A percentile compares a stretch with the other conserved stretches of the same genome.
phyloP scores from a whole-genome alignment of 2,329 filamentous ascomycete genomes.

The Cladophialophora immunda region DNA sequence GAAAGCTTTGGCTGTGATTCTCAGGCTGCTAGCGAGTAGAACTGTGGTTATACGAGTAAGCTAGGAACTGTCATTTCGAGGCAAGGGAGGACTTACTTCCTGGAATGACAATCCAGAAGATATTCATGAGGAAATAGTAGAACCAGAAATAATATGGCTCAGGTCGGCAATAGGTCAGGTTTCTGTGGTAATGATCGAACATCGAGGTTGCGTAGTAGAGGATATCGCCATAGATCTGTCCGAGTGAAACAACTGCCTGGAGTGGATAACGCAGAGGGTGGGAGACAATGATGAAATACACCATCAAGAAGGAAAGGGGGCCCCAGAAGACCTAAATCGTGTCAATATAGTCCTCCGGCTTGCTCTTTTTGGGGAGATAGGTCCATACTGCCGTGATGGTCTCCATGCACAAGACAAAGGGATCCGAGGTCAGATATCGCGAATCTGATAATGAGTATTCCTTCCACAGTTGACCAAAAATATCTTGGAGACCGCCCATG shows the following conservation, averaged over 20 bases:
- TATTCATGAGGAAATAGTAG: conserved; percentile 73
- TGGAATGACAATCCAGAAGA: conserved; percentile 72
- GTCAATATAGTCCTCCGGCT: conserved; percentile 6
- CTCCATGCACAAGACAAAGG: conserved; percentile 89
- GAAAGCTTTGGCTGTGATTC: conserved; percentile 49
- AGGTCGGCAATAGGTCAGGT: conserved; percentile 66
- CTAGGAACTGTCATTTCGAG: neutral
- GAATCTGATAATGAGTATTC: conserved; percentile 90
- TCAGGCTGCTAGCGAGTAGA: conserved; percentile 50
- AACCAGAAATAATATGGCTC: conserved; percentile 72
- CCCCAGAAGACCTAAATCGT: conserved; percentile 64
- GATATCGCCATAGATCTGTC: conserved; percentile 70
- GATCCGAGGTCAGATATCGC: conserved; percentile 80
- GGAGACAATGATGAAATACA: conserved; percentile 61
- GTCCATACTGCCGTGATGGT: conserved; percentile 74
- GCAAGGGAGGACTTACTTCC: conserved; percentile 54
- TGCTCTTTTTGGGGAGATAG: neutral
- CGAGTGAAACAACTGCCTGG: conserved; percentile 68
- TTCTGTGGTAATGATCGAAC: conserved; percentile 66
- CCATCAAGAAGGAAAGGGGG: conserved; percentile 66
- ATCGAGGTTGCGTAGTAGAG: conserved; percentile 71
- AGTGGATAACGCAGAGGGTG: conserved; percentile 67
- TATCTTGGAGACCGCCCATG: conserved; percentile 72
- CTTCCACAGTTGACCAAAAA: conserved; percentile 90
- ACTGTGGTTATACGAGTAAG: conserved; percentile 39